Base-by-base conservation (phyloP, 805 yeast species). In the Ogataea chonburiensis region DNA sequence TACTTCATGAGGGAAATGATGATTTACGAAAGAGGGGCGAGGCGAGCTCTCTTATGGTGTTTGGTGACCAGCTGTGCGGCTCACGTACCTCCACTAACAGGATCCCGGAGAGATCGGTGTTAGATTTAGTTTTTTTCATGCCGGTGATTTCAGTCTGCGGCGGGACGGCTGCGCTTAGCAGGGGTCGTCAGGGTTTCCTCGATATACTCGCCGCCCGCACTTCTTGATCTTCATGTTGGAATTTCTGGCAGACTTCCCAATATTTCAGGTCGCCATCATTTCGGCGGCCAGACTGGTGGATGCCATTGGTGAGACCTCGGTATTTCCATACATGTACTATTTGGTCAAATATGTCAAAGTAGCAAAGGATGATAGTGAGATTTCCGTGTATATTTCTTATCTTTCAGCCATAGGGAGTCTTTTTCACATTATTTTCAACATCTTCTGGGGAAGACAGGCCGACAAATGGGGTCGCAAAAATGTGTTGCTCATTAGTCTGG, bases 361-460 rank as follows among this genome's bases (percentile, higher is more conserved):
- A 5, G 17, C 41, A 2, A 61, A 64, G 16, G 74, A 73, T 31
- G 35, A 26, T 17, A 66, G 71, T 15, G 70, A 72, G 29, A 72
- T 79, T 24, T 66, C 81, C 3, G 69, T 67, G 35, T 79, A 76
- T 53, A 73, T 82, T 7, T 84, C 85, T 5, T 77, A 77, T 49
- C 57, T 78, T 38, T 69, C 81, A 0, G 71, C 83, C 0, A 63
- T 72, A 10, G 77, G 75, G 58, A 79, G 84, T 20, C 64, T 79
- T n/a, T 70, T 68, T 40, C 83, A 78, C 51, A 71, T 75, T 34
- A 39, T 77, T 12, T 74, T 73, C 30, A 73, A 78, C 27, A 66
- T 75, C 21, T 68, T 71, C 37, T 79, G 85, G 85, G 81, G 84
- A 5, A 58, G 60, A 30, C 53, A 72, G 28, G 67, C 77, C 24